Evolutionary conservation across 805 yeast species (phyloP).

Genomic region (Candida suzukii): DNA sequence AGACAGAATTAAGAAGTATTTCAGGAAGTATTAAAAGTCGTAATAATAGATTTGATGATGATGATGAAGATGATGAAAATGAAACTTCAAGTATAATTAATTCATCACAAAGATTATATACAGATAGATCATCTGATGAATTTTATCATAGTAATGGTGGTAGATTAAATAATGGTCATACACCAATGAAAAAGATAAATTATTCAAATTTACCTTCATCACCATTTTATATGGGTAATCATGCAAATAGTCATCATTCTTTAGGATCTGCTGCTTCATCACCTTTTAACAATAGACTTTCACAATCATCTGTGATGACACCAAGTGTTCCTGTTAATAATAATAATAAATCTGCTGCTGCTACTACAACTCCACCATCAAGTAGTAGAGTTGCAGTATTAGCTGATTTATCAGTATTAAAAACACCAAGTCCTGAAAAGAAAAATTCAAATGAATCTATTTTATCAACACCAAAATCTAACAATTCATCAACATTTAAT

Average conservation of each 20-base stretch:
- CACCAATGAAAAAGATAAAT: slow-evolving; percentile 10
- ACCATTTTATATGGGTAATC: slow-evolving; percentile 4
- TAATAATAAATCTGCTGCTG: too few species aligned
- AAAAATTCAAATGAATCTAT: not conserved
- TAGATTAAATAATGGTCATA: not conserved
- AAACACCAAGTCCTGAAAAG: slow-evolving; percentile 9
- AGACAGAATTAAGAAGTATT: not conserved
- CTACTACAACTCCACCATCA: slow-evolving; percentile 26
- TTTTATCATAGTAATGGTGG: not conserved
- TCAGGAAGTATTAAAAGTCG: not conserved
- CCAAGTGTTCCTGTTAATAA: too few species aligned
- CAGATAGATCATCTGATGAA: slow-evolving; percentile 1
- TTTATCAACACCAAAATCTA: not conserved
- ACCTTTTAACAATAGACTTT: not conserved
- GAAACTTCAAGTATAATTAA: not conserved
- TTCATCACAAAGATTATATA: not conserved
- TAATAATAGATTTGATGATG: not conserved
- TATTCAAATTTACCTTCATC: slow-evolving; percentile 7
- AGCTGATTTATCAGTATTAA: slow-evolving; percentile 9
- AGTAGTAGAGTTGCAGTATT: slow-evolving; percentile 8
- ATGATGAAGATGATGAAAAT: not conserved
- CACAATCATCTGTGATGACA: too few species aligned
- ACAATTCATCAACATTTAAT: not conserved
- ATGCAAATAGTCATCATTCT: not conserved
- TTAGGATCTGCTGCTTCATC: not conserved